phyloP scores from a whole-genome alignment of 2,329 filamentous ascomycete species.

The Pseudogymnoascus sp. region DNA sequence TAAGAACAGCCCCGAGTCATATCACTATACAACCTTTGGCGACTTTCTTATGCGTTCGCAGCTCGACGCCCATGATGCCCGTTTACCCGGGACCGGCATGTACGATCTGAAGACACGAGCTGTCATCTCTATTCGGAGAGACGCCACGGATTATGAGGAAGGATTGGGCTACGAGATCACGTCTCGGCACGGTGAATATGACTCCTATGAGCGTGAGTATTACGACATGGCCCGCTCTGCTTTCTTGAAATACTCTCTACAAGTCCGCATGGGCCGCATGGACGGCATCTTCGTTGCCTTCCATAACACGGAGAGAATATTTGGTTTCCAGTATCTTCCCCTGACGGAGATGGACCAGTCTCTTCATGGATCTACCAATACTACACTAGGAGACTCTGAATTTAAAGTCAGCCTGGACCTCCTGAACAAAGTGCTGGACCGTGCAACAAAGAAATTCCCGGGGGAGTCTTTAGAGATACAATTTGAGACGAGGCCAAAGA shows the following conservation, averaged over 20 bases:
- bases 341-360: conserved; percentile 81
- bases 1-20: conserved; percentile 64
- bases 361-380: conserved; percentile 68
- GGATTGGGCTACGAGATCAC: conserved; percentile 84
- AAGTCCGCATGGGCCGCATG: conserved; percentile 96
- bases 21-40: conserved; percentile 77
- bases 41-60: conserved; percentile 94
- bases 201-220: conserved; percentile 92
- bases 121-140: conserved; percentile 86
- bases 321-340: conserved; percentile 92
- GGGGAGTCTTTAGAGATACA: conserved; percentile 68
- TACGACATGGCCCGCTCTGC: conserved; percentile 94
- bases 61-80: conserved; percentile 78
- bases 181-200: conserved; percentile 64
- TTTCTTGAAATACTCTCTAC: conserved; percentile 92
- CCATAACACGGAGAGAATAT: conserved; percentile 91
- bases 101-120: conserved; percentile 96
- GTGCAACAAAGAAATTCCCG: conserved; percentile 67
- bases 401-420: conserved; percentile 74
- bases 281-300: conserved; percentile 96
- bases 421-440: conserved; percentile 70
- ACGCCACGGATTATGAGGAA: conserved; percentile 59
- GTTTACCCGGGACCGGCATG: conserved; percentile 83
- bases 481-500: conserved; percentile 62
- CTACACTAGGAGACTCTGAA: conserved; percentile 66